These are phyloP conservation scores for Canariomyces notabilis DNA, from an alignment of 2,329 filamentous ascomycete species.

Conservation along the genomic window DNA sequence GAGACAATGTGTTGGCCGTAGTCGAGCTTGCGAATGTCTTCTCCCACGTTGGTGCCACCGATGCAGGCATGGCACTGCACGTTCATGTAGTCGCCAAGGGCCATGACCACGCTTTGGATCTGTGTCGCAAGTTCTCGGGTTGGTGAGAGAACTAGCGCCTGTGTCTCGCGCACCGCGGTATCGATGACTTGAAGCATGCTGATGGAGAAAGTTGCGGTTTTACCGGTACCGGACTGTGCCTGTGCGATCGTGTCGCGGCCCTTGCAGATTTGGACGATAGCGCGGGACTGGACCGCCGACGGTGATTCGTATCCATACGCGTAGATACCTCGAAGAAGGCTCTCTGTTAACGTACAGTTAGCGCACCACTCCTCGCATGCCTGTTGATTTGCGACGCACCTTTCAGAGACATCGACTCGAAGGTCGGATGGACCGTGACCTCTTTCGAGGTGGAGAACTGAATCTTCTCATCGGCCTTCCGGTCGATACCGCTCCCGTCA, in stretches of 20 bases:
- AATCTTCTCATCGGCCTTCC: conserved; percentile 92
- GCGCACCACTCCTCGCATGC: neutral
- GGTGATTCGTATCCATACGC: conserved; percentile 98
- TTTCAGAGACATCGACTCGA: conserved; percentile 95
- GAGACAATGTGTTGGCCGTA: conserved; percentile 98
- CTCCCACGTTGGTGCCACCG: conserved; percentile 93
- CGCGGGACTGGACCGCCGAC: conserved; percentile 93
- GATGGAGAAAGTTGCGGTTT: conserved; percentile 95
- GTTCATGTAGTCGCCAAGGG: conserved; percentile 99
- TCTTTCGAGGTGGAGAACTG: conserved; percentile 98
- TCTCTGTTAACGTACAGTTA: conserved; percentile 50
- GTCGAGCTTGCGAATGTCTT: conserved; percentile 95
- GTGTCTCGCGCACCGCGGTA: conserved; percentile 84
- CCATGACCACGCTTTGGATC: conserved; percentile 97
- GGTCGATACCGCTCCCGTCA: conserved; percentile 73
- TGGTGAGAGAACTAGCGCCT: conserved; percentile 91
- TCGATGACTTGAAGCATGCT: conserved; percentile 95
- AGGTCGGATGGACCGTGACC: conserved; percentile 89
- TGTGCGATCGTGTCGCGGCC: conserved; percentile 98
- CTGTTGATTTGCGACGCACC: conserved; percentile 37
- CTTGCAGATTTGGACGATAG: conserved; percentile 98
- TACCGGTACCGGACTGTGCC: conserved; percentile 93
- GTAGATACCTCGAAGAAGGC: conserved; percentile 93
- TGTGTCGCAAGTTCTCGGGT: conserved; percentile 96
- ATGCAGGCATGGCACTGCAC: conserved; percentile 99